Evolutionary conservation across 83 land plant genomes (phyloP).

Genomic region (Thuja plicata): DNA sequence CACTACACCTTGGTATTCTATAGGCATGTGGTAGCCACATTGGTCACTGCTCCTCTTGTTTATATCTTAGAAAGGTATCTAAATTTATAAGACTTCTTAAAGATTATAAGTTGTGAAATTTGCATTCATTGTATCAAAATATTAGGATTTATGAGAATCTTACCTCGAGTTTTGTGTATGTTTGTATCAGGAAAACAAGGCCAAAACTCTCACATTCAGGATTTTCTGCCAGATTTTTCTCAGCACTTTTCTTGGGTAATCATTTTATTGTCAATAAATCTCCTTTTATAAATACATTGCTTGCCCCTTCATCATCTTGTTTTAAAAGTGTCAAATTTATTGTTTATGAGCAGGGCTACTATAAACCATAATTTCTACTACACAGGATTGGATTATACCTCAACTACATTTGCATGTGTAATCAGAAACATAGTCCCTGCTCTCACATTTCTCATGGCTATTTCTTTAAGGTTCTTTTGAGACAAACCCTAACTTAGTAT

Average conservation of each 20-base stretch:
- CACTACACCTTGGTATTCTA: not conserved
- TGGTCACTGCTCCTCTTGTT: not conserved
- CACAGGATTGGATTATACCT: slow-evolving; percentile 47
- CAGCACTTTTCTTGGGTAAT: slow-evolving; percentile 55
- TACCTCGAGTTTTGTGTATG: not conserved
- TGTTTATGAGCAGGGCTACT: slow-evolving; percentile 37
- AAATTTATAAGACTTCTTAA: not conserved
- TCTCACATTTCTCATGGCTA: slow-evolving; percentile 54
- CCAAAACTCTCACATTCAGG: slow-evolving; percentile 33
- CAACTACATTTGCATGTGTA: slow-evolving; percentile 58
- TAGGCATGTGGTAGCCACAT: not conserved
- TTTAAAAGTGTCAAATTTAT: not conserved
- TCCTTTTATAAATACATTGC: not conserved
- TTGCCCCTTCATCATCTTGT: not conserved
- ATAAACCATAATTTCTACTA: slow-evolving; percentile 50
- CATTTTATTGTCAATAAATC: not conserved
- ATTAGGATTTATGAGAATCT: not conserved
- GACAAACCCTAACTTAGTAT: not conserved
- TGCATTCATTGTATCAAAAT: not conserved
- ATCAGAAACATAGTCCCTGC: slow-evolving; percentile 63
- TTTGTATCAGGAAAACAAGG: slow-evolving; percentile 37
- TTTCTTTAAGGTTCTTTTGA: slow-evolving; percentile 34
- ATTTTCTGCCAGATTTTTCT: slow-evolving; percentile 47
- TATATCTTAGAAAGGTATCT: slow-evolving; percentile 1
- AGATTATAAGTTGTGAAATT: not conserved